Base-by-base conservation (phyloP, 129 eudicot species). In the Silybum marianum region DNA sequence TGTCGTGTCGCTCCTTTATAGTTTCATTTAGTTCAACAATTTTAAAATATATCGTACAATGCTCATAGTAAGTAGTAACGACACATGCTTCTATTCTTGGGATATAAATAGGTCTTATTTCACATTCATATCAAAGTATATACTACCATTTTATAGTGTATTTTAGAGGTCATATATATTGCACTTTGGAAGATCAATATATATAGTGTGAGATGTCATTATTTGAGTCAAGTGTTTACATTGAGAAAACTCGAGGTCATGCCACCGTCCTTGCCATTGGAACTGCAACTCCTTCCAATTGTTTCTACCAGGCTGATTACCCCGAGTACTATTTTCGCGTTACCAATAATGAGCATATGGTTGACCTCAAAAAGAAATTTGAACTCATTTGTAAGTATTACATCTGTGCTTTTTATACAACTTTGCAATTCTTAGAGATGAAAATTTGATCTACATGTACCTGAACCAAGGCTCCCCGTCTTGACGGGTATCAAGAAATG, bases 301-400 rank as follows among this genome's bases (percentile, higher is more conserved):
- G 76, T 38, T 72, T 72, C 19, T 38, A 38, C 19, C 76, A 72
- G 13, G 23, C 76, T 39, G 76, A 72, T 21, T 72, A 72, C 58
- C 76, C 76, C 51, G 76, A 72, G 18, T 72, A 36, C 76, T 72
- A 36, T 38, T 72, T 72, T 39, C 76, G 54, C 14, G 48, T 72
- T 32, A 72, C 76, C 60, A 39, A 72, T 9, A 72, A 10, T 13
- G 51, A 72, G 51, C 76, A 72, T 26, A 68, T 68, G 72, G 18
- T 25, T 9, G 72, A 23, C 26, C 40, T 68, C 6, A 68, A 68
- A 68, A 18, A 4, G 7, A 68, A 68, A 13, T 68, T 68, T 11
- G 36, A 68, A 25, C 72, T 40, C 72, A 68, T 68, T 9, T 68
- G 72, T 68, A 68, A 13, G 72, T 68, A 68, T 65, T 22, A 11